Base-by-base conservation (phyloP, 2,329 filamentous ascomycete genomes). In the Aspergillus sp. region DNA sequence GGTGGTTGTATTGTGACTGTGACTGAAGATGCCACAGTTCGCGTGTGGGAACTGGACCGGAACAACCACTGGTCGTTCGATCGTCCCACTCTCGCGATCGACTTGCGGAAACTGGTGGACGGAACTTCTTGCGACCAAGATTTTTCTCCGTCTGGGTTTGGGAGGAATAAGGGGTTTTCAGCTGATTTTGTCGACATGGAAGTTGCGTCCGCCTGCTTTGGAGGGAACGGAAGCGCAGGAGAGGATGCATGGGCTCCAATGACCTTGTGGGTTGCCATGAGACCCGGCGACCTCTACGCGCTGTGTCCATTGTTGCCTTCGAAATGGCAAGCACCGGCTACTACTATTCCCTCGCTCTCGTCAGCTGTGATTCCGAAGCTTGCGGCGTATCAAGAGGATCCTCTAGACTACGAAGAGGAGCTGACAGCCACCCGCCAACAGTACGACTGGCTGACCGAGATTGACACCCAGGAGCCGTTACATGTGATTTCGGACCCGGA, bases 191-290 rank as follows among this genome's bases (percentile, higher is more conserved):
- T 95, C 54, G 92, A 97, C 68, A 96, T 99, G 87, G 89, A 97
- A 66, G 91, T 96, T 19, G 91, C 91, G 3, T 87, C 92, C 2
- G 91, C 92, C 47, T 89, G 86, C 68, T 99, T 99, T 74, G 93
- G 91, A 13, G 91, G 91, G 21, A 76, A 69, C 47, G 82, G 81
- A 9, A 75, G 71, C 50, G 77, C 81, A 49, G 81, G 80, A 34
- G 82, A 86, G 58, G 78, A 84, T 63, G 81, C 82, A 2, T 99
- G 94, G 94, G 89, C 91, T 6, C 85, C 92, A 9, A 97, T 97
- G 89, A 97, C 94, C 0, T 79, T 99, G 10, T 99, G 93, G 90
- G 78, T 97, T 47, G 91, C 92, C n/a, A 99, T 97, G 88, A 85
- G 85, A 34, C 88, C 91, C 54, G 94, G 94, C 3, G 92, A 97